phyloP scores from a whole-genome alignment of 2,329 filamentous ascomycete species.

The Cordyceps fumosorosea region DNA sequence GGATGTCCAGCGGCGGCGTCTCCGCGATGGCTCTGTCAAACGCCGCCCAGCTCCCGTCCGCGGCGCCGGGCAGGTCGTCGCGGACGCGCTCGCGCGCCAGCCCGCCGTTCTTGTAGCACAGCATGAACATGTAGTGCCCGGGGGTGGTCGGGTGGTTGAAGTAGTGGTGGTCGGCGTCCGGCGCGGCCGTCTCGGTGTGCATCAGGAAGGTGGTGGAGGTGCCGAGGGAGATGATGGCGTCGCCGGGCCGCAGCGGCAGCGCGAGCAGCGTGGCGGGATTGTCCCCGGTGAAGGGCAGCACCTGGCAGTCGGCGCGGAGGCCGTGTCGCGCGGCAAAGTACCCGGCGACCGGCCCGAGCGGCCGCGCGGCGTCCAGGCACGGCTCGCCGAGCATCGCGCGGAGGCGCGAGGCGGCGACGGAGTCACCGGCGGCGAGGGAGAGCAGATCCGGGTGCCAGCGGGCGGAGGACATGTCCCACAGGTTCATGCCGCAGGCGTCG shows the following conservation, averaged over 20 bases:
- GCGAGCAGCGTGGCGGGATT: constrained; percentile 94
- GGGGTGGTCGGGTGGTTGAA: constrained; percentile 93
- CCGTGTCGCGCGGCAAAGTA: constrained; percentile 79
- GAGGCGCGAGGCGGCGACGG: constrained; percentile 55
- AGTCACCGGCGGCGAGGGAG: constrained; percentile 62
- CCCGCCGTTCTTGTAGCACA: constrained; percentile 98
- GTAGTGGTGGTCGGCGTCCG: constrained; percentile 89
- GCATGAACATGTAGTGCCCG: constrained; percentile 98
- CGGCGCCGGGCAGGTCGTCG: constrained; percentile 59
- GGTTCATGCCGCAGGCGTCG: constrained; percentile 93
- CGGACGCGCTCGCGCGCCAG: constrained; percentile 86
- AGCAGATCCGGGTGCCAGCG: constrained; percentile 71
- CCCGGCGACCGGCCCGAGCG: constrained; percentile 64
- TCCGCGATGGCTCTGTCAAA: constrained; percentile 71
- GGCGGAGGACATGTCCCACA: constrained; percentile 80
- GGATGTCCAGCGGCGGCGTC: constrained; percentile 62
- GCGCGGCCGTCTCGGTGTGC: constrained; percentile 87
- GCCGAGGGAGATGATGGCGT: constrained; percentile 90
- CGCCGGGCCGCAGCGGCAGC: constrained; percentile 76
- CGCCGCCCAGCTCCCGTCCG: constrained; percentile 58
- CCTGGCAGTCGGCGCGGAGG: constrained; percentile 66
- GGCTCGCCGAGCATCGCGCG: constrained; percentile 75
- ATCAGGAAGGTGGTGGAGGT: constrained; percentile 97
- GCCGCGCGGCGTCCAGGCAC: constrained; percentile 69
- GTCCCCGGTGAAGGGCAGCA: constrained; percentile 88